Base-by-base conservation (phyloP, 2,329 filamentous ascomycete genomes). In the Niveomyces coronatus region DNA sequence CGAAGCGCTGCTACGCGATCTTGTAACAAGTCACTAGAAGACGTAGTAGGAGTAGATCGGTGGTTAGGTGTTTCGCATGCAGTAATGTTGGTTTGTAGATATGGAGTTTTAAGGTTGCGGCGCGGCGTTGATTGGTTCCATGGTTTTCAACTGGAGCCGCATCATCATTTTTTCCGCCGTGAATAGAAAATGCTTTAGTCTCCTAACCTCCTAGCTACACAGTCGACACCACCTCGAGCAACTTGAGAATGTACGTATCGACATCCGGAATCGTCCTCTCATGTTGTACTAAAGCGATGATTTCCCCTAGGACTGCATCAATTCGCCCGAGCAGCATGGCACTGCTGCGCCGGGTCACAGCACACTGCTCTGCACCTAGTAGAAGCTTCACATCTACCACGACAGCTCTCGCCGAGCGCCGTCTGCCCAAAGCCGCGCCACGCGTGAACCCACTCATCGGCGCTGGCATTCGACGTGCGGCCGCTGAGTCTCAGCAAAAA, bases 71-170 rank as follows among this genome's bases (percentile, higher is more conserved):
- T 13, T 16, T 8, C 19, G 9, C 14, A n/a, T 19, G 29, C 23
- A 38, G n/a, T 6, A 17, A 22, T 17, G 16, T 33, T n/a, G n/a
- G n/a, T n/a, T n/a, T 7, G 7, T 7, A 11, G 31, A 8, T 6
- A 34, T 34, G 37, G 31, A 41, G 39, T 34, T 41, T 16, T 34
- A 41, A 36, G 32, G 41, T 44, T 44, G 42, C 42, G 42, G 42
- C 42, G 42, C 42, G 17, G 27, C 42, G 30, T 28, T 44, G 42
- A 44, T 44, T 44, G 42, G 42, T 40, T 35, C 34, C 36, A 34
- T 35, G 9, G 14, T 34, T 29, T 26, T 24, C 8, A 30, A 24
- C 23, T 9, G 19, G 33, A 26, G 28, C 40, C 33, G 36, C 37
- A 37, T 37, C 30, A 40, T 35, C 34, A 41, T 17, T 40, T 36